Base-by-base conservation (phyloP, 1,284 basidiomycete genomes). In the Dichomitus squalens region DNA sequence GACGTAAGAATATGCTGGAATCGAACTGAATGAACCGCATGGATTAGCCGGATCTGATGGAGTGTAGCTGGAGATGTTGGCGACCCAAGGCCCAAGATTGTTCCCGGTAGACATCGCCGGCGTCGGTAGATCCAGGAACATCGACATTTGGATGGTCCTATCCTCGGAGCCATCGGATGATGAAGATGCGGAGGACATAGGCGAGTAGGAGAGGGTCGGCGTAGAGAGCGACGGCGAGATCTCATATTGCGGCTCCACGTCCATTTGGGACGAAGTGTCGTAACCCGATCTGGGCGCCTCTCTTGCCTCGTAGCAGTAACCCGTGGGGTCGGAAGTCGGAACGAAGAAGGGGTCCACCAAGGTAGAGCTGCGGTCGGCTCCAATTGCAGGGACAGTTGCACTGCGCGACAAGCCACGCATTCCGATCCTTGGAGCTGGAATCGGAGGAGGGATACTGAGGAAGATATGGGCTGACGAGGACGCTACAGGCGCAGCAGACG, bases 141-240 rank as follows among this genome's bases (percentile, higher is more conserved):
- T 66, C 8, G 58, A 49, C 67, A 73, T 68, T 53, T 72, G 71
- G 18, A 73, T 65, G 0, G 71, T 73, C 6, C 73, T 62, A 20
- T 73, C 73, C 47, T 66, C 68, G 31, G 64, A 58, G 29, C 72
- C 69, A 44, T 74, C 73, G 2, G 68, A 71, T 29, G 70, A 72
- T 7, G 66, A 68, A 8, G 69, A 69, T 2, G 63, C 53, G 4
- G 65, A 65, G 8, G 71, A 71, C 68, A 68, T 68, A 21, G 71
- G 71, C 39, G 71, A 71, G 55, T 68, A 68, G 9, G 60, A 59
- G 23, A 72, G 57, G 2, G 64, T 60, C 6, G 71, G 70, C 55
- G 70, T 71, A 20, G 65, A 66, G 50, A 69, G 52, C 36, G 64
- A 58, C 27, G 70, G 68, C 20, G 70, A 69, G 23, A 66, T 56